These are phyloP conservation scores for Hirschioporus abietinus DNA, from an alignment of 768 basidiomycete species.

Conservation along the genomic window DNA sequence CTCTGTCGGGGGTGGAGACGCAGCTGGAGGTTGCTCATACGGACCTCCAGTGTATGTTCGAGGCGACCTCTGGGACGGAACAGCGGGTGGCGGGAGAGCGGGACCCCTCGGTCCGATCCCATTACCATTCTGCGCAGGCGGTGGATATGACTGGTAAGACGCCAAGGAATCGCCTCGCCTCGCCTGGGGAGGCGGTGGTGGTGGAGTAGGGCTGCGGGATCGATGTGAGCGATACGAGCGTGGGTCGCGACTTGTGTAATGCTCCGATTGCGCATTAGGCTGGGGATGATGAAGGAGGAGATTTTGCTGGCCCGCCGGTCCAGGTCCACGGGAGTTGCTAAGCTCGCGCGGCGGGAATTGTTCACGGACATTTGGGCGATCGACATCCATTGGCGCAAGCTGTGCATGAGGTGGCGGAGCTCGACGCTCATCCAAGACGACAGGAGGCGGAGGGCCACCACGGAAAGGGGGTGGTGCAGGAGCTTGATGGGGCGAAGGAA, in stretches of 20 bases:
- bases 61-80: conserved; percentile 54
- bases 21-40: neutral
- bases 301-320: conserved; percentile 47
- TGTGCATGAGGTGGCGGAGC: conserved; percentile 61
- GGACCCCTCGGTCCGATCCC: conserved; percentile 27
- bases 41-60: conserved; percentile 51
- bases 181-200: conserved; percentile 48
- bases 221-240: conserved; percentile 50
- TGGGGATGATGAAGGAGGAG: conserved; percentile 65
- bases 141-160: conserved; percentile 42
- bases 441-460: conserved; percentile 79
- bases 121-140: neutral
- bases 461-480: conserved; percentile 66
- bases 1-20: conserved; percentile 38
- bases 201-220: conserved; percentile 46
- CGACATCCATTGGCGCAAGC: conserved; percentile 70
- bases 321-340: conserved; percentile 33
- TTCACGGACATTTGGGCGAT: conserved; percentile 32
- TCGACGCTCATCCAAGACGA: conserved; percentile 71
- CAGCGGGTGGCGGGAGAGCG: conserved; percentile 44
- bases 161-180: conserved; percentile 47
- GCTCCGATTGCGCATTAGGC: conserved; percentile 45
- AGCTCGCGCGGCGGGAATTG: conserved; percentile 56
- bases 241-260: conserved; percentile 48
- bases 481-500: conserved; percentile 57